These are phyloP conservation scores for Chrysochromulina parva DNA, from an alignment of 78 protist genomes.

Conservation along the genomic window DNA sequence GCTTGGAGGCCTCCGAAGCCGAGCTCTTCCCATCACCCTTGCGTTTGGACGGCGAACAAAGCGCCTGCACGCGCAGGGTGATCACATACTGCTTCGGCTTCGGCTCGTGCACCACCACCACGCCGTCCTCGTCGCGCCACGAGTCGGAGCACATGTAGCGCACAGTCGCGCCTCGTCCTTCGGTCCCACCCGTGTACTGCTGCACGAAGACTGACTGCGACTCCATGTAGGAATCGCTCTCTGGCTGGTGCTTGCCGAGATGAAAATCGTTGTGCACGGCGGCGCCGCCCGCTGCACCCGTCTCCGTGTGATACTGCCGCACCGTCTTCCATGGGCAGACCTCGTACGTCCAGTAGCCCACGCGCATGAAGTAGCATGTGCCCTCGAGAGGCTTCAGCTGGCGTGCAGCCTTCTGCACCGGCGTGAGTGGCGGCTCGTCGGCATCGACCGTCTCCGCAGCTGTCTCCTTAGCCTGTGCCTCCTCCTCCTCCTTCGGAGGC, in stretches of 20 bases:
- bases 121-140: conserved; percentile 3
- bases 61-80: neutral
- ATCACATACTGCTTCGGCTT: neutral
- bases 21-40: too few species aligned
- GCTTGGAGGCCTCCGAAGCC: too few species aligned
- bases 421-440: too few species aligned
- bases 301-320: neutral
- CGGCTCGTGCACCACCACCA: neutral
- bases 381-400: neutral
- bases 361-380: neutral
- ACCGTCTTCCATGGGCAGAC: neutral
- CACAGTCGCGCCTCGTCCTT: neutral
- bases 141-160: neutral
- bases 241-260: neutral
- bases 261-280: neutral
- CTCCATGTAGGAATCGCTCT: neutral
- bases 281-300: neutral
- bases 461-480: too few species aligned
- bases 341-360: conserved; percentile 21
- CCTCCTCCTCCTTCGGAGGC: too few species aligned
- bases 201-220: neutral
- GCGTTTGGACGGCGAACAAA: neutral
- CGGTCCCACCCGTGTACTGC: neutral
- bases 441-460: too few species aligned
- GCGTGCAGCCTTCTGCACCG: too few species aligned